Base-by-base conservation (phyloP, 345 rosid genomes). In the Brassica napus region DNA sequence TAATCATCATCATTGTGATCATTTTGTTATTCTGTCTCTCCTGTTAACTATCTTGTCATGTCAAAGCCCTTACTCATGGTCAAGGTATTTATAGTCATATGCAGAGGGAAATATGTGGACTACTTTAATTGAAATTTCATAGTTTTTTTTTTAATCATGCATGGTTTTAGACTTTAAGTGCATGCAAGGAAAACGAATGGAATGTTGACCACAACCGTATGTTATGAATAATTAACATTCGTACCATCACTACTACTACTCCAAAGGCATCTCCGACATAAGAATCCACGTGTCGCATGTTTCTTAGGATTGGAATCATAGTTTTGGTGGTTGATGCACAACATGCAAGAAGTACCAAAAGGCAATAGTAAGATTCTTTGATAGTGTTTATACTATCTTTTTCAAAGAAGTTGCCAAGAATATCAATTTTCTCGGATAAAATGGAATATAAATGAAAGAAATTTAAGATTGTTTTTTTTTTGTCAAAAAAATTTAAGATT, bases 181-280 rank as follows among this genome's bases (percentile, higher is more conserved):
- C 77, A 73, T 72, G 63, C 59, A 64, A 65, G 4, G 8, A 24
- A 61, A 62, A 21, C 1, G 23, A 54, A 15, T 30, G 23, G 65
- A 73, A 73, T 73, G 60, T 79, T 79, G 82, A 79, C 82, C 31
- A 79, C 72, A 71, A 12, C 47, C 66, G 60, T 71, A 15, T 32
- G 26, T 44, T 23, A 58, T 4, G 49, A 26, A 55, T 35, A 28
- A 16, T 55, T 55, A 42, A 10, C 14, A 42, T 42, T 42, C 49
- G 49, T 42, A 42, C 49, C 49, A 42, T 47, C 6, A 47, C 54
- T 47, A 12, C 1, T 44, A 44, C 47, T 39, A 44, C 15, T 47
- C 54, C 54, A 42, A 77, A 77, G 58, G 57, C 60, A 62, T 71
- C 30, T 28, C 28, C 24, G 23, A 37, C 72, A 71, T 65, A 3